Percentiles rank a stretch among this genome's conserved stretches.
These are phyloP conservation scores for Aspergillus fumigatus DNA, from an alignment of 2,329 filamentous ascomycete genomes.

Conservation along the genomic window DNA sequence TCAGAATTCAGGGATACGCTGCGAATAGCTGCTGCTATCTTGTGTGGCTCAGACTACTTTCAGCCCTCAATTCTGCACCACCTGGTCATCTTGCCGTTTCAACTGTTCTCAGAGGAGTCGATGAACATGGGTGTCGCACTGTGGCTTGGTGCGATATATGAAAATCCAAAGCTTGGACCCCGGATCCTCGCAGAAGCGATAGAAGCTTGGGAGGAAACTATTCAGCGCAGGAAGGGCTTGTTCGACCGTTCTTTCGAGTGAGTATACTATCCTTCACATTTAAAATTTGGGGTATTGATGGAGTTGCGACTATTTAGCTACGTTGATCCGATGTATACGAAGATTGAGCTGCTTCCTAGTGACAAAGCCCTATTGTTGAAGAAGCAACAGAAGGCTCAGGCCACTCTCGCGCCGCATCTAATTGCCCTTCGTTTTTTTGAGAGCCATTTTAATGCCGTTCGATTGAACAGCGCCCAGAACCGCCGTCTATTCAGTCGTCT, in stretches of 20 bases:
- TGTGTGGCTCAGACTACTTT: conserved; percentile 72
- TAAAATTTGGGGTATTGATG: conserved; percentile 1
- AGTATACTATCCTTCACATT: conserved; percentile 23
- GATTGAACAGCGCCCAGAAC: conserved; percentile 76
- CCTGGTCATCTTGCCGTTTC: conserved; percentile 88
- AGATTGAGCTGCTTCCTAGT: conserved; percentile 88
- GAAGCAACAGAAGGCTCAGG: conserved; percentile 73
- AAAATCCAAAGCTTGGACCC: conserved; percentile 84
- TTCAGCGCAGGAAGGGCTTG: conserved; percentile 71
- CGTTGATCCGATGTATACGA: conserved; percentile 82
- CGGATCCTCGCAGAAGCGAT: conserved; percentile 81
- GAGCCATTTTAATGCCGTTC: conserved; percentile 90
- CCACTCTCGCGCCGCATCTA: conserved; percentile 80
- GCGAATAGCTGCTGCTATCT: conserved; percentile 75
- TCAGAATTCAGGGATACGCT: conserved; percentile 75
- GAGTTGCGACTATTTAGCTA: conserved; percentile 46
- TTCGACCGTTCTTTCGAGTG: conserved; percentile 69
- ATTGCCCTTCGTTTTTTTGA: conserved; percentile 81
- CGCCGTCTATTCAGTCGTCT: conserved; percentile 79
- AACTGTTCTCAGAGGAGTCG: conserved; percentile 87
- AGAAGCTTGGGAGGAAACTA: conserved; percentile 83
- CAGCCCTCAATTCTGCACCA: conserved; percentile 78
- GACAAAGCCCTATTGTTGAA: conserved; percentile 71
- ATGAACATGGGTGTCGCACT: conserved; percentile 93
- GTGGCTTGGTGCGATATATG: conserved; percentile 95